Conservation (phyloP, 805 yeast genomes). For the Cyberlindnera amylophila region DNA sequence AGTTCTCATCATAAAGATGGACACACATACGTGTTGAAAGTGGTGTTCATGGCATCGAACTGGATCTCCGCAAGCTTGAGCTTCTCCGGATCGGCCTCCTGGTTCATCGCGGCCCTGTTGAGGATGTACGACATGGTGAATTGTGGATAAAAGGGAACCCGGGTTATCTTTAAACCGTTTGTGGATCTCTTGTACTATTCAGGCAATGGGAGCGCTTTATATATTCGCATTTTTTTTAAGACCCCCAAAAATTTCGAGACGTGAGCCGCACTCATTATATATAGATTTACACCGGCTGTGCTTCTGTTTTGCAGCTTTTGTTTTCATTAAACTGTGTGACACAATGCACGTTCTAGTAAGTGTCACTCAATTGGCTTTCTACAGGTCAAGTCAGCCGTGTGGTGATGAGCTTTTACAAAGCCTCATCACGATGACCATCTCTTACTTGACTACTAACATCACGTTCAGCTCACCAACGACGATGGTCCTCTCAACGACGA, state of each 20-base stretch:
- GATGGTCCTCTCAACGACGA: conserved; percentile 88
- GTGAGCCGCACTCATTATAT: too few relatives aligned
- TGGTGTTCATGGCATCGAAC: conserved; percentile 56
- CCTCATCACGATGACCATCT: too few relatives aligned
- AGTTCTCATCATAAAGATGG: too few relatives aligned
- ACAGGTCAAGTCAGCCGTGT: too few relatives aligned
- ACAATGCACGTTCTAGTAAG: conserved; percentile 18
- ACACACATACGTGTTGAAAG: conserved; percentile 44
- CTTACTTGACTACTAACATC: too few relatives aligned
- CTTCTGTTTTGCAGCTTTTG: background rate
- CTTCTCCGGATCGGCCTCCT: conserved; percentile 56
- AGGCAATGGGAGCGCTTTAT: conserved; percentile 2
- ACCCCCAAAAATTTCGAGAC: background rate
- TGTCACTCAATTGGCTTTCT: background rate
- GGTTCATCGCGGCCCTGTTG: conserved; percentile 38
- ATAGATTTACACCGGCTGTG: too few relatives aligned
- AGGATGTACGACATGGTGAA: conserved; percentile 60
- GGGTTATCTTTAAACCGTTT: background rate
- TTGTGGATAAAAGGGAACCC: too few relatives aligned
- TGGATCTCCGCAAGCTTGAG: conserved; percentile 64
- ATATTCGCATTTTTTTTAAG: conserved; percentile 1
- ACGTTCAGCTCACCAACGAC: conserved; percentile 68
- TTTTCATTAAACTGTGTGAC: background rate
- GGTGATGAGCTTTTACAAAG: too few relatives aligned
- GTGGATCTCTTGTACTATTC: background rate